These are phyloP conservation scores for Teunomyces lycoperdinae DNA, from an alignment of 805 yeast species.

Conservation along the genomic window DNA sequence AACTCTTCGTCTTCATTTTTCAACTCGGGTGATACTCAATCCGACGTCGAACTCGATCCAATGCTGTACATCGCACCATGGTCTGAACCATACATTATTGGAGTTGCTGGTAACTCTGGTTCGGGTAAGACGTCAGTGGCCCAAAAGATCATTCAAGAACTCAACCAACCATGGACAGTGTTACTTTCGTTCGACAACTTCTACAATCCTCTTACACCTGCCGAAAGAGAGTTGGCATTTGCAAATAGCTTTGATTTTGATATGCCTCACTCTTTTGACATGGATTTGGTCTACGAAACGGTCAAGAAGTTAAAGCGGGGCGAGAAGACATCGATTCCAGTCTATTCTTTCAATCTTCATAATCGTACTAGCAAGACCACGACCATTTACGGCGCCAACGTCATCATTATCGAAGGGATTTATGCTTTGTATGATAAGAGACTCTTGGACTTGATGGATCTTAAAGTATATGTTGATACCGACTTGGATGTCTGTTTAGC, in stretches of 20 bases:
- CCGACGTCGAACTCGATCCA: not conserved
- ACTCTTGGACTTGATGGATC: constrained; percentile 71
- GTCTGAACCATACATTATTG: constrained; percentile 47
- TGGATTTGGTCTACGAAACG: constrained; percentile 65
- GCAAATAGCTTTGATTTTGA: constrained; percentile 80
- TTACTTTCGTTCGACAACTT: constrained; percentile 87
- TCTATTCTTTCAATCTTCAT: constrained; percentile 67
- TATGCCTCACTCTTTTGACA: constrained; percentile 78
- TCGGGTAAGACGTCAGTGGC: constrained; percentile 96
- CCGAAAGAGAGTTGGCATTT: constrained; percentile 63
- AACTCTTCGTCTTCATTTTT: constrained; percentile 24
- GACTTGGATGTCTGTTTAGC: constrained; percentile 92
- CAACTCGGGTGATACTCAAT: constrained; percentile 6
- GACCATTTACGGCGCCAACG: constrained; percentile 90
- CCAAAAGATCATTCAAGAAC: constrained; percentile 68
- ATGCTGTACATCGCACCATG: constrained; percentile 36
- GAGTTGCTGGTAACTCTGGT: constrained; percentile 52
- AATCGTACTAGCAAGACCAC: constrained; percentile 61
- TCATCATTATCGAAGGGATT: constrained; percentile 88
- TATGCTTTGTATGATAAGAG: constrained; percentile 74
- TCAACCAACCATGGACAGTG: constrained; percentile 93
- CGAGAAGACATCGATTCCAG: constrained; percentile 39
- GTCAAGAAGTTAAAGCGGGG: constrained; percentile 72
- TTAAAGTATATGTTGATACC: constrained; percentile 89
- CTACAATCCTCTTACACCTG: constrained; percentile 69